These are phyloP conservation scores for Aristolochia fimbriata DNA, from an alignment of 164 flowering plant genomes.

Conservation along the genomic window DNA sequence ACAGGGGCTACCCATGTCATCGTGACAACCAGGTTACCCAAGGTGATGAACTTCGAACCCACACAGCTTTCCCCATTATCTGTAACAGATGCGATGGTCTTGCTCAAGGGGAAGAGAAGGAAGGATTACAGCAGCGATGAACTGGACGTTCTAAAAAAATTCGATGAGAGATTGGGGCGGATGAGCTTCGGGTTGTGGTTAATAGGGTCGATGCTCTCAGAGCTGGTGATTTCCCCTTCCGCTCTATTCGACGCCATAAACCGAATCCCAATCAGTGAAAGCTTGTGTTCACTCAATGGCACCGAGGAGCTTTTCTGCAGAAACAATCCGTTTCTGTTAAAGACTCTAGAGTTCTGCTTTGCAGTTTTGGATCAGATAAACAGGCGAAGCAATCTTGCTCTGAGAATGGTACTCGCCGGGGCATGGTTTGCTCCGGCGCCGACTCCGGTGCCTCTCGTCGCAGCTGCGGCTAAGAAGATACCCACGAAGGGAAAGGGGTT, in stretches of 20 bases:
- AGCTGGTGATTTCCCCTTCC: slow-evolving; percentile 59
- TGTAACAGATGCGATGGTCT: slow-evolving; percentile 47
- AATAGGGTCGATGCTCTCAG: slow-evolving; percentile 59
- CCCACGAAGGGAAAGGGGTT: slow-evolving; percentile 27
- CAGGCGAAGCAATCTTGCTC: slow-evolving; percentile 39
- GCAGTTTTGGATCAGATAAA: slow-evolving; percentile 42
- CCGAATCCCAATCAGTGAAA: slow-evolving; percentile 30
- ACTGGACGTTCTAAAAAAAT: slow-evolving; percentile 39
- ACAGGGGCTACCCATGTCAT: slow-evolving; percentile 83
- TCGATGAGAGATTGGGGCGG: slow-evolving; percentile 56
- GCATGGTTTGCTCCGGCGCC: slow-evolving; percentile 88
- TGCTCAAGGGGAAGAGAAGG: slow-evolving; percentile 52
- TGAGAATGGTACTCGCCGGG: slow-evolving; percentile 71
- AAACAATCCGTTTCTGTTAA: slow-evolving; percentile 56
- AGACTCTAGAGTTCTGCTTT: slow-evolving; percentile 37
- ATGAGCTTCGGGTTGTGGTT: slow-evolving; percentile 63
- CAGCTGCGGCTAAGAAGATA: slow-evolving; percentile 53
- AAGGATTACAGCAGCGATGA: slow-evolving; percentile 56
- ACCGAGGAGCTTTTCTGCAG: slow-evolving; percentile 52
- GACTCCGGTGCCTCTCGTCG: slow-evolving; percentile 46
- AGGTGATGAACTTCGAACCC: slow-evolving; percentile 57
- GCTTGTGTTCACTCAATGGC: slow-evolving; percentile 17
- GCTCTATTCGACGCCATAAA: slow-evolving; percentile 59
- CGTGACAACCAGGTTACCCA: slow-evolving; percentile 58
- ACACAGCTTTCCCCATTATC: slow-evolving; percentile 50